Evolutionary conservation across 768 basidiomycete species (phyloP).

Genomic region (Brasilioporus rufonigricans): DNA sequence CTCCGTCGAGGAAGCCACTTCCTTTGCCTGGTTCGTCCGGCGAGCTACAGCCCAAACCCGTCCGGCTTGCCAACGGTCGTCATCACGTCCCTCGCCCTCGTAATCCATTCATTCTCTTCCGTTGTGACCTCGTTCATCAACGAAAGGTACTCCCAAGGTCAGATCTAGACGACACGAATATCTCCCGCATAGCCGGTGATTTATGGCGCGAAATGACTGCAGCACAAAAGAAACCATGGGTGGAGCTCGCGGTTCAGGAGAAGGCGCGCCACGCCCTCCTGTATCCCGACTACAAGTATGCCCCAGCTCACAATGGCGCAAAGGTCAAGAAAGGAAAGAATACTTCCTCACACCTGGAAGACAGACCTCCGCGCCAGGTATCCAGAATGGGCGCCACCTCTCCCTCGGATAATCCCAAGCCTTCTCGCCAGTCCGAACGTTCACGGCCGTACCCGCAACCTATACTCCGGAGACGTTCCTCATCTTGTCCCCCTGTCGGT

Average conservation of each 20-base stretch:
- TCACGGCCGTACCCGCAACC: slow-evolving; percentile 23
- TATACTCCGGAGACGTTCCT: slow-evolving; percentile 34
- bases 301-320: slow-evolving; percentile 24
- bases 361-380: slow-evolving; percentile 11
- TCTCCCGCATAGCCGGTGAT: slow-evolving; percentile 62
- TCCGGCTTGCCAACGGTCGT: slow-evolving; percentile 17
- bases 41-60: slow-evolving; percentile 13
- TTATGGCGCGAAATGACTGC: slow-evolving; percentile 60
- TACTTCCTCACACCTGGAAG: slow-evolving; percentile 7
- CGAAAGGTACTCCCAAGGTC: slow-evolving; percentile 52
- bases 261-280: slow-evolving; percentile 40
- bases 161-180: slow-evolving; percentile 65
- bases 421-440: slow-evolving; percentile 15
- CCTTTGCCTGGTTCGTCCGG: slow-evolving; percentile 27
- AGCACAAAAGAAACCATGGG: slow-evolving; percentile 48
- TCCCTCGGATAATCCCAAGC: slow-evolving; percentile 1
- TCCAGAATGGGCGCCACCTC: slow-evolving; percentile 1
- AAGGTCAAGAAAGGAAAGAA: slow-evolving; percentile 23
- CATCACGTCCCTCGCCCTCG: slow-evolving; percentile 67
- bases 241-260: slow-evolving; percentile 47
- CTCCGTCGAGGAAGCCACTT: slow-evolving; percentile 15
- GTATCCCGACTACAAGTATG: slow-evolving; percentile 46
- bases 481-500: slow-evolving; percentile 41
- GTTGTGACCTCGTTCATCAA: slow-evolving; percentile 68
- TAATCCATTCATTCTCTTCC: slow-evolving; percentile 80